Evolutionary conservation across 1,139 yeast genomes (phyloP).

Genomic region (Hyphopichia wangnamkhiaoensis): DNA sequence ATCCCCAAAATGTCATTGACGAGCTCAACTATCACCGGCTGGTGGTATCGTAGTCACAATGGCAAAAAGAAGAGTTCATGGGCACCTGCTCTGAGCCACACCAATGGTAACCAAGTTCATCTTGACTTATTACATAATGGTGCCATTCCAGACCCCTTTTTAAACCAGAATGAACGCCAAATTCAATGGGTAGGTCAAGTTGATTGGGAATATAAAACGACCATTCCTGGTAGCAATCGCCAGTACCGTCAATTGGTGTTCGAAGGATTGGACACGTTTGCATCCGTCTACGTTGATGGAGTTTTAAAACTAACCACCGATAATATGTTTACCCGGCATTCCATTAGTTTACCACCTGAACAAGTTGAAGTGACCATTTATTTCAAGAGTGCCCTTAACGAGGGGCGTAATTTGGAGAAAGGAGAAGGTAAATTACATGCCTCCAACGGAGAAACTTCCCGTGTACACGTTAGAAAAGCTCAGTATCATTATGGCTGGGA

Average conservation of each 20-base stretch:
- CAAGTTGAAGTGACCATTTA: constrained; percentile 18
- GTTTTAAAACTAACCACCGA: constrained; percentile 27
- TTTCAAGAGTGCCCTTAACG: constrained; percentile 22
- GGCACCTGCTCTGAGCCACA: constrained; percentile 1
- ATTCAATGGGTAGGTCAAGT: constrained; percentile 51
- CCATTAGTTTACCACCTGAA: constrained; percentile 9
- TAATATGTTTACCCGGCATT: constrained; percentile 38
- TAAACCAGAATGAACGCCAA: constrained; percentile 36
- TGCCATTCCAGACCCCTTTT: constrained; percentile 45
- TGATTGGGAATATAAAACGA: constrained; percentile 40
- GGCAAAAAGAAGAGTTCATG: background rate
- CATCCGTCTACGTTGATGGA: constrained; percentile 37
- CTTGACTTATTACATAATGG: constrained; percentile 37
- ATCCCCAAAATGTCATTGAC: no score
- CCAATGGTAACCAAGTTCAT: constrained; percentile 29
- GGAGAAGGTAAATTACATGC: constrained; percentile 19
- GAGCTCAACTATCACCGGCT: constrained; percentile 1
- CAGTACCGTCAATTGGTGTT: constrained; percentile 23
- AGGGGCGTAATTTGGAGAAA: constrained; percentile 21
- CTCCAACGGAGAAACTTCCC: constrained; percentile 41
- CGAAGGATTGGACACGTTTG: constrained; percentile 49
- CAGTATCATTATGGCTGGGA: constrained; percentile 63
- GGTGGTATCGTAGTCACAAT: constrained; percentile 4
- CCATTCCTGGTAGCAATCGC: background rate
- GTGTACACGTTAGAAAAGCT: constrained; percentile 50